Conservation (phyloP, 73 alveolate species). For the Paraurostyla sp. region DNA sequence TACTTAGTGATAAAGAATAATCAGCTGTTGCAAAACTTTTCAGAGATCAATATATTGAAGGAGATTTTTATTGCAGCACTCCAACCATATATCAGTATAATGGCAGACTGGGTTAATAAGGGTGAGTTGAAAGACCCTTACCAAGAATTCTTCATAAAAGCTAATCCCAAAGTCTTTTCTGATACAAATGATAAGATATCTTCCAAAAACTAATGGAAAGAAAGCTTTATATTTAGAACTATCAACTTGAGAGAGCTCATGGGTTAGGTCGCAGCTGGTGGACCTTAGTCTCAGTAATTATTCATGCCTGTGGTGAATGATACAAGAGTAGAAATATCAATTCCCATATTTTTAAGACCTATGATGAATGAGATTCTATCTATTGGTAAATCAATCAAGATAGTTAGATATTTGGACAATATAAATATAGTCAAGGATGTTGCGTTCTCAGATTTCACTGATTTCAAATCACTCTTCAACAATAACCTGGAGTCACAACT, state of each 20-base stretch:
- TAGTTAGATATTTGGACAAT: slow-evolving; percentile 20
- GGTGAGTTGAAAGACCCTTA: slow-evolving; percentile 56
- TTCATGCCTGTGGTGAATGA: too few species aligned
- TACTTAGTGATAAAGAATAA: slow-evolving; percentile 58
- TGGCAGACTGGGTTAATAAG: slow-evolving; percentile 60
- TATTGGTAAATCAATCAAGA: slow-evolving; percentile 58
- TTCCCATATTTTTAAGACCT: slow-evolving; percentile 51
- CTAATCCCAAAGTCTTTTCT: slow-evolving; percentile 17
- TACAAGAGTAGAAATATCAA: slow-evolving; percentile 30
- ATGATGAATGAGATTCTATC: slow-evolving; percentile 46
- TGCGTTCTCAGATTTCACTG: slow-evolving; percentile 10
- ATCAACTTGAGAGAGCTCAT: slow-evolving; percentile 32
- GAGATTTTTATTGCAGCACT: slow-evolving; percentile 45
- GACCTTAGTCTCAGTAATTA: too few species aligned
- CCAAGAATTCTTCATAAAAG: slow-evolving; percentile 51
- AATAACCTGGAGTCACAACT: neutral
- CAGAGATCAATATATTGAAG: slow-evolving; percentile 26
- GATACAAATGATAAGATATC: slow-evolving; percentile 1
- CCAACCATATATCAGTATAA: slow-evolving; percentile 43
- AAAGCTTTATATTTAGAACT: slow-evolving; percentile 57
- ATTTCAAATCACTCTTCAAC: neutral
- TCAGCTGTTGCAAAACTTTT: slow-evolving; percentile 13
- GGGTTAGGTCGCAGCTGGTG: slow-evolving; percentile 25
- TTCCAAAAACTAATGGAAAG: slow-evolving; percentile 56
- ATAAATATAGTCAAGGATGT: neutral